Evolutionary conservation across 2,329 filamentous ascomycete species (phyloP).

Genomic region (Exserohilum rostratum): DNA sequence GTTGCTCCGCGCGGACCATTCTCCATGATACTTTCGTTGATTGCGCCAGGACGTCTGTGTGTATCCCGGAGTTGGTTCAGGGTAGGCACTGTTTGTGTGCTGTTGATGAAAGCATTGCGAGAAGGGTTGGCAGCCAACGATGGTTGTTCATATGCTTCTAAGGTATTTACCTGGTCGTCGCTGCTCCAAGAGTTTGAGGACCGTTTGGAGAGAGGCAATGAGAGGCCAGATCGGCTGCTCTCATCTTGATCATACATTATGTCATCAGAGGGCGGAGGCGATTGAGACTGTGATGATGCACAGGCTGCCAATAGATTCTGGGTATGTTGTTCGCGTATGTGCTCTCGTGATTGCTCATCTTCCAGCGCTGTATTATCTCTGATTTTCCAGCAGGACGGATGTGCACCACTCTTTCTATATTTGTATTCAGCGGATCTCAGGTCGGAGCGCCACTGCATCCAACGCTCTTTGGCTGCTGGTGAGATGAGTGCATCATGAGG

Average conservation of each 20-base stretch:
- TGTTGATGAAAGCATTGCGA: conserved; percentile 51
- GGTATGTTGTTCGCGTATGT: conserved; percentile 48
- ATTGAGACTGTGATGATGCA: conserved; percentile 17
- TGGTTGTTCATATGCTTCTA: conserved; percentile 22
- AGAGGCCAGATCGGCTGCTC: conserved; percentile 22
- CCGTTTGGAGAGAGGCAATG: conserved; percentile 22
- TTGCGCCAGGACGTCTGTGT: conserved; percentile 6
- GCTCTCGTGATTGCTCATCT: conserved; percentile 42
- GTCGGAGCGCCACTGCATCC: conserved; percentile 75
- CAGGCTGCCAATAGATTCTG: conserved; percentile 34
- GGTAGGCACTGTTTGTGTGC: conserved; percentile 50
- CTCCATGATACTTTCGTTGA: conserved; percentile 17
- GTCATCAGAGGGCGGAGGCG: conserved; percentile 34
- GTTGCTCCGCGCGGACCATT: conserved; percentile 20
- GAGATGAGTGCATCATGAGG: conserved; percentile 81
- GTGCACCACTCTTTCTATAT: conserved; percentile 40
- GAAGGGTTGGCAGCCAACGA: conserved; percentile 36
- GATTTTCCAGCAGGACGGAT: conserved; percentile 37
- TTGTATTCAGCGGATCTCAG: conserved; percentile 66
- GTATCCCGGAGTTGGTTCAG: conserved; percentile 26
- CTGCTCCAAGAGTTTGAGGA: conserved; percentile 26
- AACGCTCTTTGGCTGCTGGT: conserved; percentile 77
- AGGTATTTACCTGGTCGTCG: conserved; percentile 22
- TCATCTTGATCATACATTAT: conserved; percentile 20
- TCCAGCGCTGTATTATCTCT: conserved; percentile 25